Conservation (phyloP, 352 stramenopile genomes). For the Thalassiosira hispida region DNA sequence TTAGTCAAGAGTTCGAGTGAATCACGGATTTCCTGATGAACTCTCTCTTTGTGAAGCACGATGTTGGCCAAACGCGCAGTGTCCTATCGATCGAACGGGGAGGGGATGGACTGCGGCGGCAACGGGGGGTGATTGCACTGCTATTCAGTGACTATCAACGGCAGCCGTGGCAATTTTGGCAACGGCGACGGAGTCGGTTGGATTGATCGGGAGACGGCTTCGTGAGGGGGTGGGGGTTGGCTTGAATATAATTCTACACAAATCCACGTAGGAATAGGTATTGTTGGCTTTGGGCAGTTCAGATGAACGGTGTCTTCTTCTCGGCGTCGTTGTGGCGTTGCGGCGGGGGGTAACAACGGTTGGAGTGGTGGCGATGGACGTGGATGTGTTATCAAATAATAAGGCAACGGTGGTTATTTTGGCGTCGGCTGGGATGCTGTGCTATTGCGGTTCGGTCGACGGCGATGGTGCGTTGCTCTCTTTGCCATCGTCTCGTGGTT, state of each 20-base stretch:
- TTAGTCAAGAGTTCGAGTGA: background rate
- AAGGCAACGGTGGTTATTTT: slow-evolving; percentile 10
- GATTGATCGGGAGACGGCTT: background rate
- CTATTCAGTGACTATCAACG: background rate
- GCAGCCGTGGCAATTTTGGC: background rate
- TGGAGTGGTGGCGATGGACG: background rate
- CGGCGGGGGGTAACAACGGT: background rate
- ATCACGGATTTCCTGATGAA: background rate
- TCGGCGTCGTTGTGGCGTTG: background rate
- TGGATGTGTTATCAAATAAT: background rate
- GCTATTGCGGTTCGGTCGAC: slow-evolving; percentile 1
- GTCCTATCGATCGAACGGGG: background rate
- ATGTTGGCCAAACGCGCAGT: background rate
- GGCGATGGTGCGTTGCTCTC: background rate
- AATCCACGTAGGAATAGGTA: background rate
- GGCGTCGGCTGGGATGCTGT: slow-evolving; percentile 4
- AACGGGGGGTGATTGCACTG: background rate
- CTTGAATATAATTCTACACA: slow-evolving; percentile 3
- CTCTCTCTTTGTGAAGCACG: background rate
- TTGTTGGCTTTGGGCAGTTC: background rate
- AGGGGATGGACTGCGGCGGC: background rate
- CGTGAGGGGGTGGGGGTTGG: background rate
- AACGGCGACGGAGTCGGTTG: background rate
- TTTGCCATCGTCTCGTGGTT: background rate
- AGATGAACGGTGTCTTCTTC: background rate